A percentile compares a stretch with the other conserved stretches of the same genome.
These are phyloP conservation scores for Triticum urartu DNA, from an alignment of 176 grass and related monocot genomes.

Conservation along the genomic window DNA sequence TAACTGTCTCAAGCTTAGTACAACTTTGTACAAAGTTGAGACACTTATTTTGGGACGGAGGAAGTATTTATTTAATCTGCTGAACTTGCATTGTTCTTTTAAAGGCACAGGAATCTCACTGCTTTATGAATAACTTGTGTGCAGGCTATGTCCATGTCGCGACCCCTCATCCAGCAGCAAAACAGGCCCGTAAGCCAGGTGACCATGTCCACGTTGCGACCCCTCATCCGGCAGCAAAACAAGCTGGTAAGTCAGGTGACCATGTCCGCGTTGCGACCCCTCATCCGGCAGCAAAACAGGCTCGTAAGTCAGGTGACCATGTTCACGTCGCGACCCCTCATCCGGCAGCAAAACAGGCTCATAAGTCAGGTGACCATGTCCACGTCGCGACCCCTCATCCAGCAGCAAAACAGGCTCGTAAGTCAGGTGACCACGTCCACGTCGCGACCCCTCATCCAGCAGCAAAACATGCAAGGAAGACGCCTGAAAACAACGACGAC, in stretches of 20 bases:
- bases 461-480: constrained; percentile 3
- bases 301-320: background rate
- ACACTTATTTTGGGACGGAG: no score
- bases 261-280: constrained; percentile 29
- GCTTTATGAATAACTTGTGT: background rate
- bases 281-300: background rate
- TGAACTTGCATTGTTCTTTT: background rate
- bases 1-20: no score
- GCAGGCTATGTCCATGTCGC: constrained; percentile 40
- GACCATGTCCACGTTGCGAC: background rate
- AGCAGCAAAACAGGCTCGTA: constrained; percentile 29
- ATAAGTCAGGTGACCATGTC: background rate
- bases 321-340: background rate
- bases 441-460: background rate
- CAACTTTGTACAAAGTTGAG: no score
- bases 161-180: constrained; percentile 58
- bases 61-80: background rate
- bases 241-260: constrained; percentile 2
- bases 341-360: background rate
- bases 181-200: background rate
- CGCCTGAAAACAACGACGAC: constrained; percentile 40
- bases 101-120: background rate
- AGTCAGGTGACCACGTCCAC: background rate
- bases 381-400: constrained; percentile 71
- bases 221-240: background rate